Base-by-base conservation (phyloP, 257 asterid genomes). In the Striga asiatica region DNA sequence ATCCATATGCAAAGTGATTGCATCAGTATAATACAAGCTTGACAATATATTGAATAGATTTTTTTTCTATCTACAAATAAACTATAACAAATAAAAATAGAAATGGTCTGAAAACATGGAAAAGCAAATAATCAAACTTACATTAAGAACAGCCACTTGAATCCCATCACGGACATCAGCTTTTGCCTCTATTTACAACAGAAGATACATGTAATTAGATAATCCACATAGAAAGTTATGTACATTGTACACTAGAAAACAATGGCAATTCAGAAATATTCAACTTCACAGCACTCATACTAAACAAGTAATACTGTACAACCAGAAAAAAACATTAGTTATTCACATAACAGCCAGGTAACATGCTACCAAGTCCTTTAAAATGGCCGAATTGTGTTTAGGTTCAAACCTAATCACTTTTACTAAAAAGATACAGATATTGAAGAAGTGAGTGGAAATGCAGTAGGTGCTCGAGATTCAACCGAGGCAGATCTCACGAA, bases 101-200 rank as follows among this genome's bases (percentile, higher is more conserved):
- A n/a, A n/a, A n/a, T 13, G 22, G 34, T 14, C 17, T 38, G 7
- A 27, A 18, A 8, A 46, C 9, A 41, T 37, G 61, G 12, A 41
- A 56, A 56, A 60, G 29, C 22, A 32, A 9, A 46, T n/a, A 47
- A 64, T 31, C 5, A 27, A 57, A 73, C 94, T 72, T 77, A 86
- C 98, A 70, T 71, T 46, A 34, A 60, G 57, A 59, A 23, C 55
- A 19, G 69, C 66, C 58, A 50, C 85, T 24, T 61, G 77, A 64
- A 12, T 69, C 62, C 51, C 68, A 22, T 68, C 75, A 51, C 60
- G 66, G 49, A 35, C 41, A 28, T 61, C 88, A 58, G 66, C 72
- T 52, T 65, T 64, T 43, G 64, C 62, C 68, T 73, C 96, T 87
- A 95, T 37, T n/a, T 22, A 78, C 54, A 76, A 49, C 50, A 69